Evolutionary conservation across 495 filamentous ascomycete species (phyloP).

Genomic region (Lichenothelia convexa): DNA sequence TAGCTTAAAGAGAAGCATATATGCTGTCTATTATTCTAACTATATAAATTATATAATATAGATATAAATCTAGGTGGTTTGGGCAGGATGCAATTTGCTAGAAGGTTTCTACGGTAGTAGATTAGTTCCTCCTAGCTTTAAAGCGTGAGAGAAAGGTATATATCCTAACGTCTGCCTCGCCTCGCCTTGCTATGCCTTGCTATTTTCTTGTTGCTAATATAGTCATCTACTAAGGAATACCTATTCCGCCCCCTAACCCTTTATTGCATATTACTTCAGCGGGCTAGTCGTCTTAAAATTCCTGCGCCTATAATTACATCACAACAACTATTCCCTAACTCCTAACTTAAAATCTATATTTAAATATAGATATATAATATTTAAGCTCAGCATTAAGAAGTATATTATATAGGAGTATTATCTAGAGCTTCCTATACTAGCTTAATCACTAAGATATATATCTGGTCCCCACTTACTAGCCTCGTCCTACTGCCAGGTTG

Average conservation of each 20-base stretch:
- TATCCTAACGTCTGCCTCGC: too few relatives aligned
- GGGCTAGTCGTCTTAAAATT: constrained; percentile 6
- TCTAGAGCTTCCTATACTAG: too few relatives aligned
- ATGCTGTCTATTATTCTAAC: constrained; percentile 9
- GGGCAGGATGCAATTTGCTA: neutral
- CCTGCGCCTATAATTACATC: too few relatives aligned
- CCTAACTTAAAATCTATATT: too few relatives aligned
- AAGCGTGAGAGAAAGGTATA: constrained; percentile 2
- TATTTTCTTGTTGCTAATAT: neutral
- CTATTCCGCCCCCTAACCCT: constrained; percentile 2
- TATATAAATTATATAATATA: constrained; percentile 15
- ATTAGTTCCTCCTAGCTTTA: neutral
- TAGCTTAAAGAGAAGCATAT: constrained; percentile 11
- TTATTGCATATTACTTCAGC: constrained; percentile 7
- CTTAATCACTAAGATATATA: too few relatives aligned
- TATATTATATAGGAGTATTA: too few relatives aligned
- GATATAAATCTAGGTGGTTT: constrained; percentile 7
- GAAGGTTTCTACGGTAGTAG: constrained; percentile 1
- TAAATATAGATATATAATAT: too few relatives aligned
- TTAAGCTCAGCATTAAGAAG: too few relatives aligned
- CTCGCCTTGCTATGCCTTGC: neutral
- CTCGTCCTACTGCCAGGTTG: too few relatives aligned
- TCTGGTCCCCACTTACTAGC: too few relatives aligned
- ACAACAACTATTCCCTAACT: too few relatives aligned
- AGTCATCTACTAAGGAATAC: neutral